Base-by-base conservation (phyloP, 495 filamentous ascomycete genomes). In the Recurvomyces mirabilis region DNA sequence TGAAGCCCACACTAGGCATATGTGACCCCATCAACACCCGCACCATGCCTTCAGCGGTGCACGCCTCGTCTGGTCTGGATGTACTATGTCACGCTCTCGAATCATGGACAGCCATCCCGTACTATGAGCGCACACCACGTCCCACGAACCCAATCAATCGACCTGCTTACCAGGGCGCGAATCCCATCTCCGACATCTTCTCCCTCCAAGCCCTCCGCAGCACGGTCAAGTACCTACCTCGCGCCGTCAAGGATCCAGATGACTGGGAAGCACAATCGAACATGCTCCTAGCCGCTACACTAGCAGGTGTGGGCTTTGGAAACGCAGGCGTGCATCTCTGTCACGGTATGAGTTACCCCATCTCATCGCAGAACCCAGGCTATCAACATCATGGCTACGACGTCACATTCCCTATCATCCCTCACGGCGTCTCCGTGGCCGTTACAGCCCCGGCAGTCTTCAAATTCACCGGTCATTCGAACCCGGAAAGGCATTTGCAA, bases 251-350 rank as follows among this genome's bases (percentile, higher is more conserved):
- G 26, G 86, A 98, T 51, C 87, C 87, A 0, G 87, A 93, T 5
- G 93, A 96, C 63, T 66, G 71, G 41, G 91, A 95, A 58, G 91
- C 91, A 0, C 89, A 95, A 65, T 77, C 70, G 7, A 73, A 96
- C 66, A 98, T 98, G 91, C 71, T 96, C 9, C 79, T 96, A 9
- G 91, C 91, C 2, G 85, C 89, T 0, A 96, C 91, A 0, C 67
- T 98, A 0, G 91, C 91, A 0, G 91, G 91, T 12, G 86, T 98
- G 1, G 91, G 91, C 0, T 98, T 96, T 63, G 91, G 91, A 20
- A 98, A 98, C 59, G 91, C 91, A 1, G 91, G 91, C 28, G 91
- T 98, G 1, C 91, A 98, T 66, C 69, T 98, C 4, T 98, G 91
- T 65, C 91, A 98, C 58, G 91, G 88, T 43, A 94, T 96, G 87